Percentiles rank a stretch among this genome's conserved stretches.
phyloP scores from a whole-genome alignment of 2,329 filamentous ascomycete genomes.

The Cytospora piceicola region DNA sequence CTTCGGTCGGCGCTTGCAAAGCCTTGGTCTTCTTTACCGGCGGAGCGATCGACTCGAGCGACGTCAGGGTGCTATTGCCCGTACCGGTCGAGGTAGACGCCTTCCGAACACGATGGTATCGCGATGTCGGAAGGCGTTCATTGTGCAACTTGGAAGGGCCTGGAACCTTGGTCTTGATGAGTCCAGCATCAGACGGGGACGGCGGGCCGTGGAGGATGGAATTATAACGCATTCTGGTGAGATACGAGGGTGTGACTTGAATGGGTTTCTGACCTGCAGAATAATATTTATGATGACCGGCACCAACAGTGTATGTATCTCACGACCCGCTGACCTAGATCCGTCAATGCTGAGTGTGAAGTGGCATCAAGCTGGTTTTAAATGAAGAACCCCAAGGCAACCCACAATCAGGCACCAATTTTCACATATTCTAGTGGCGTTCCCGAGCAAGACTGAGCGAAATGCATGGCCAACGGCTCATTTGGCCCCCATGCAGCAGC shows the following conservation, averaged over 20 bases:
- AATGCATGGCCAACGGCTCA: neutral
- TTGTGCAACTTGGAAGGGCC: constrained; percentile 21
- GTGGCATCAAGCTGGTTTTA: constrained; percentile 11
- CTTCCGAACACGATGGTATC: constrained; percentile 25
- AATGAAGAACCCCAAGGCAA: constrained; percentile 4
- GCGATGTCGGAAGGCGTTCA: constrained; percentile 27
- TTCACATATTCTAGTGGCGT: neutral
- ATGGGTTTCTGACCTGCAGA: constrained; percentile 17
- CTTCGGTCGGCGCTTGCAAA: constrained; percentile 7
- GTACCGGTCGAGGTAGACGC: constrained; percentile 22
- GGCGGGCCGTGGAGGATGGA: constrained; percentile 24
- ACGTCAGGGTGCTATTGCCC: constrained; percentile 15
- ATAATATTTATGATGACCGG: constrained; percentile 18
- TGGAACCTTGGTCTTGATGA: constrained; percentile 23
- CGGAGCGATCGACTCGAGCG: neutral
- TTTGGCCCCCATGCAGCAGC: neutral
- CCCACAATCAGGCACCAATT: constrained; percentile 26
- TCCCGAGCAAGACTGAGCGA: neutral
- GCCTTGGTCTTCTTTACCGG: constrained; percentile 3
- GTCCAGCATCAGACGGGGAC: constrained; percentile 25
- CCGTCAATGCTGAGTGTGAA: constrained; percentile 6
- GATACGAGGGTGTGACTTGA: neutral
- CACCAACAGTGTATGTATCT: constrained; percentile 20
- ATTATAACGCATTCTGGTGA: constrained; percentile 29
- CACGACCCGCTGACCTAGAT: constrained; percentile 7